Evolutionary conservation across 1,139 yeast genomes (phyloP), one percentile per base, ranked within the genome.

Genomic region (Scheffersomyces titani): DNA sequence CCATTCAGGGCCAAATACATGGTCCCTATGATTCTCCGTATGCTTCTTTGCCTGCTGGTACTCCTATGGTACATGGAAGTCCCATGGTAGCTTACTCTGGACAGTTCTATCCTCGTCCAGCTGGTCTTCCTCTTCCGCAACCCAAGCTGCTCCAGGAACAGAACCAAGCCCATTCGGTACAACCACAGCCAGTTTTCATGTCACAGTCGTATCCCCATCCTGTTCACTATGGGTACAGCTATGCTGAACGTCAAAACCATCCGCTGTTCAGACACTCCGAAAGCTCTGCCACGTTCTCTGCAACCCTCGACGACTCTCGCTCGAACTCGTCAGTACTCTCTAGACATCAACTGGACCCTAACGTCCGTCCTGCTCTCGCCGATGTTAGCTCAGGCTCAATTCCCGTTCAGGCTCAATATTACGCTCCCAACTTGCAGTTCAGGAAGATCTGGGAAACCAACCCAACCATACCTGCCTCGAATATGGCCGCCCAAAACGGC

Each of bases 361-460:
- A 21, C n/a, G 21, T 19, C 6, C 48, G 48, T 6, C 16, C 48
- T 19, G 22, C 21, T 16, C 36, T 24, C 6, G 36, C 11, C 36
- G 9, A 24, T 7, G 9, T 24, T 24, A 13, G 36, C 2, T 24
- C 36, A 24, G 48, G 22, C 21, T 19, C 22, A n/a, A 46, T 46
- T 5, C 22, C 19, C 2, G 48, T 46, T 7, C 48, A 46, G 16
- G n/a, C 48, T 36, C 72, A 68, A 54, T 71, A 69, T 51, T 70
- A 71, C 54, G 63, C 72, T 16, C 74, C 78, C 3, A 65, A 63
- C 53, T 65, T 76, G 22, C 78, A 76, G 58, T 78, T 78, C 62
- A 64, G 81, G 52, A 76, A 77, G 60, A 76, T 78, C 21, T 77
- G 82, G 81, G 76, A 73, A 52, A 64, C 62, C 52, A 51, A 61